Base-by-base conservation (phyloP, 306 rosid species). In the Glycine soja region DNA sequence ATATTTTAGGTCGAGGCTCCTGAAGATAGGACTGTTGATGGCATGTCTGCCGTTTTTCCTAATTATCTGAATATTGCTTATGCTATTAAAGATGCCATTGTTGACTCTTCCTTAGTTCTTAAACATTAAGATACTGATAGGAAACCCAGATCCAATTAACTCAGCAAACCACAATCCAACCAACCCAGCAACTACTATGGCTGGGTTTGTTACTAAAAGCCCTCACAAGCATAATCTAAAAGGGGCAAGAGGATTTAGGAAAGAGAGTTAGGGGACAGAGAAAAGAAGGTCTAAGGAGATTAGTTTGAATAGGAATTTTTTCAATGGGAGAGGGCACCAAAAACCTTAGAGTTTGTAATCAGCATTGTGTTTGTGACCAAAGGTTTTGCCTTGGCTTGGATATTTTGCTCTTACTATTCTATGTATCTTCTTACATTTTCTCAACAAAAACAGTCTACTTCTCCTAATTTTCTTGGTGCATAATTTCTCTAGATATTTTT, bases 1-100 rank as follows among this genome's bases (percentile, higher is more conserved):
- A 32, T 58, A 57, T 56, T 9, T 62, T 52, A 45, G 30, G 65
- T 51, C 8, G 45, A 66, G 63, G 43, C 45, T 53, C 65, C 65
- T 65, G 54, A 36, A 50, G 6, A 40, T 66, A 34, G 40, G 53
- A 8, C 42, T 51, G 61, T 81, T 56, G 45, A 4, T 16, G 15
- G 32, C 61, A 30, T 58, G 69, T 66, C 80, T 64, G 14, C 70
- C 40, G 3, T 57, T n/a, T 34, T 34, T 34, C 4, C 4, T 34
- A 34, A 34, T 34, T 34, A 34, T 34, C 38, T 34, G 38, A 34
- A 34, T 34, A 34, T 34, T 34, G 38, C 4, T 34, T 34, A 34
- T 34, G 38, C 38, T 34, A 2, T 34, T 34, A 34, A 34, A 24
- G 38, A 34, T 34, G 38, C 4, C 38, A 34, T 34, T 34, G 38